These are phyloP conservation scores for Trifolium repens DNA, from an alignment of 306 rosid genomes.

Conservation along the genomic window DNA sequence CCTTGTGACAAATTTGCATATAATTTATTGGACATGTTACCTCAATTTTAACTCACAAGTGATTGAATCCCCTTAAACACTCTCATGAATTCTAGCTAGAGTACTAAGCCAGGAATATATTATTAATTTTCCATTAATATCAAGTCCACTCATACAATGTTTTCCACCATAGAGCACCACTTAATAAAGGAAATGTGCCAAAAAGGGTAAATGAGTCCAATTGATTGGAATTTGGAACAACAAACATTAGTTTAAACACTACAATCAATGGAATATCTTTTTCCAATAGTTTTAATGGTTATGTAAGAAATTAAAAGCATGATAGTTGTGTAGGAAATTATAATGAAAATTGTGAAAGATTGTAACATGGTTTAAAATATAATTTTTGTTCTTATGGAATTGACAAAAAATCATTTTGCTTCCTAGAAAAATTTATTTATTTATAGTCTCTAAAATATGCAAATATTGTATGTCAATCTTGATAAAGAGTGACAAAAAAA, in stretches of 20 bases:
- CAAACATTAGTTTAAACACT: conserved; percentile 6
- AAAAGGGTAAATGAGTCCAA: conserved; percentile 25
- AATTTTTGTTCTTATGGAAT: background rate
- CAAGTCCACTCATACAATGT: conserved; percentile 10
- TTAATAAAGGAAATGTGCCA: conserved; percentile 10
- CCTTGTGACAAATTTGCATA: conserved; percentile 27
- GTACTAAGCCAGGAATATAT: conserved; percentile 28
- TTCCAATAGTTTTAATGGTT: conserved; percentile 10
- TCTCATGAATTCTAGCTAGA: conserved; percentile 29
- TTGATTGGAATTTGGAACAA: conserved; percentile 25
- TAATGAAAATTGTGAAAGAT: background rate
- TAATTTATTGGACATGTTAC: conserved; percentile 35
- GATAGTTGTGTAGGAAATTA: background rate
- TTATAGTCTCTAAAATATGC: background rate
- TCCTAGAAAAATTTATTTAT: background rate
- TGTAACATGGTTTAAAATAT: background rate
- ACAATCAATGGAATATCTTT: conserved; percentile 10
- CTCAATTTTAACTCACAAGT: conserved; percentile 32
- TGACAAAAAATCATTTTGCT: background rate
- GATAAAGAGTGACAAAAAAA: background rate
- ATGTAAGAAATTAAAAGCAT: background rate
- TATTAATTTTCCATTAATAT: conserved; percentile 15
- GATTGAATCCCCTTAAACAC: conserved; percentile 41
- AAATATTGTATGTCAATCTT: background rate
- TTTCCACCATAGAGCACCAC: background rate